Evolutionary conservation across 176 grass and related monocot species (phyloP).

Genomic region (Eragrostis curvula): DNA sequence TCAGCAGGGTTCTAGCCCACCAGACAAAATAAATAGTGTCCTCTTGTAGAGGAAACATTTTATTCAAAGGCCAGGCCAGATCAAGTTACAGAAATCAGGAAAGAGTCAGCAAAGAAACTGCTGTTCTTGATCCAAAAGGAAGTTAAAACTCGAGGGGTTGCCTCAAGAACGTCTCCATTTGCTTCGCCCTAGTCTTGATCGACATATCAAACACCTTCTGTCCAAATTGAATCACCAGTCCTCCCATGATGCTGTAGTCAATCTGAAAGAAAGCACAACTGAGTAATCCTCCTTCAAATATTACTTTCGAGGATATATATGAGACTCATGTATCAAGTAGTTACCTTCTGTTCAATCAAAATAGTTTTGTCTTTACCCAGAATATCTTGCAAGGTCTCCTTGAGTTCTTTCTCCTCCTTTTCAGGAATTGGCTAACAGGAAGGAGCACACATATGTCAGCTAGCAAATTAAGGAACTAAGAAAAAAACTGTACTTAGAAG

Average conservation of each 20-base stretch:
- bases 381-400: conserved; percentile 74
- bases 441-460: conserved; percentile 20
- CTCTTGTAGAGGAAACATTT: conserved; percentile 47
- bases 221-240: conserved; percentile 81
- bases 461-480: not conserved
- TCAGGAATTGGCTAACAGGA: conserved; percentile 71
- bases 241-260: conserved; percentile 88
- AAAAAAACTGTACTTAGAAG: not conserved
- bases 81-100: conserved; percentile 51
- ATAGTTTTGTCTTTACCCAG: conserved; percentile 79
- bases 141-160: conserved; percentile 71
- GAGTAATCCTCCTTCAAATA: conserved; percentile 4
- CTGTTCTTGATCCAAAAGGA: conserved; percentile 33
- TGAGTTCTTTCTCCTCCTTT: conserved; percentile 92
- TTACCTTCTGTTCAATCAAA: conserved; percentile 90
- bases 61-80: conserved; percentile 53
- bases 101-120: conserved; percentile 3
- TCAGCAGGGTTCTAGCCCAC: conserved; percentile 34
- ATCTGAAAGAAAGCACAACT: conserved; percentile 55
- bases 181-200: conserved; percentile 92
- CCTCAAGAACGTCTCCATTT: conserved; percentile 94
- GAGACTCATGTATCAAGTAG: not conserved
- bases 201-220: conserved; percentile 93
- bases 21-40: conserved; percentile 45
- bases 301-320: not conserved